Evolutionary conservation across 129 eudicot genomes (phyloP), one percentile per base, ranked within the genome.

Genomic region (Tagetes patula): DNA sequence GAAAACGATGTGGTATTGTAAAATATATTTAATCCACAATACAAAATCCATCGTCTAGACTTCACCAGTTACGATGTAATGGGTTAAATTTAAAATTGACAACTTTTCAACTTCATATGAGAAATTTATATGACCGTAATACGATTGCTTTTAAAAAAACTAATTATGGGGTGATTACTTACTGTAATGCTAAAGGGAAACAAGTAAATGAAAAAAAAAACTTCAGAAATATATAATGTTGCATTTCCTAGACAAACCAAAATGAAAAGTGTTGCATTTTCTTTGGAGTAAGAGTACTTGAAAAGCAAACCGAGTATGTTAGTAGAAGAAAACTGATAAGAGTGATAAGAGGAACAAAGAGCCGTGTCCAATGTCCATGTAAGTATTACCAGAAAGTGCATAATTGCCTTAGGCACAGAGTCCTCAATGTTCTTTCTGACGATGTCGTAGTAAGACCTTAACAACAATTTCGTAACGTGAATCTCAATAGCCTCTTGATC

Each of bases 381-480:
- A 40, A 70, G 8, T 55, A 72, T 85, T 87, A 95, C 99, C 97
- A 95, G 88, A 73, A 95, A 95, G 80, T 95, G 99, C 99, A 95
- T 95, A 41, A 95, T 95, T 60, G 97, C 97, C 80, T 95, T 95
- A 4, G 99, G 99, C 4, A 91, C 87, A 42, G 78, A 80, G 81
- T 95, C 99, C 83, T 95, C 96, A 3, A 95, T 83, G 79, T 95
- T 95, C 84, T 95, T 95, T 81, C 99, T 86, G 61, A 95, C 97
- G 43, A 95, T 88, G 79, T 95, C 97, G 75, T 95, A 95, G 69
- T 95, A 95, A 65, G 99, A 95, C 82, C 84, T 85, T 68, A 95
- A 72, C 58, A 95, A 70, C 68, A 88, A 52, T 73, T 91, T 95
- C 0, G 91, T 91, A 48, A 85, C 96, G 42, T 70, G 76, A 52